Evolutionary conservation across 352 stramenopile genomes (phyloP).

Genomic region (Globisporangium echinulatum): DNA sequence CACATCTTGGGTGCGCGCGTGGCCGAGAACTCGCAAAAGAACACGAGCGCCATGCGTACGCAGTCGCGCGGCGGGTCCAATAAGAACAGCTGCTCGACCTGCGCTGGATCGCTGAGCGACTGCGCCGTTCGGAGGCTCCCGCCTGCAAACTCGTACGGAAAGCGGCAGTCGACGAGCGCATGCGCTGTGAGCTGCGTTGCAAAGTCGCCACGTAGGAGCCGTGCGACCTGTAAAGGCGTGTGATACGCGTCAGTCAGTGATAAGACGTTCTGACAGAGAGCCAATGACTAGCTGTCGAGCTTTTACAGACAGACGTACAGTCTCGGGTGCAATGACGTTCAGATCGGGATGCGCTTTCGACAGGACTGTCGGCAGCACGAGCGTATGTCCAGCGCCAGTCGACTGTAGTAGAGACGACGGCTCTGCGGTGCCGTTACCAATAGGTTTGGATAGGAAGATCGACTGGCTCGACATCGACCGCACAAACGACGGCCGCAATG

Average conservation of each 20-base stretch:
- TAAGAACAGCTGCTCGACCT: constrained; percentile 40
- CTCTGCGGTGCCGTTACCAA: no score
- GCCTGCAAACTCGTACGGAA: constrained; percentile 43
- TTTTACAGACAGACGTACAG: constrained; percentile 13
- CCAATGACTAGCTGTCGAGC: no score
- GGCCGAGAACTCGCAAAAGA: constrained; percentile 69
- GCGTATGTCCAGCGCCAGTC: background rate
- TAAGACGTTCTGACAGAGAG: background rate
- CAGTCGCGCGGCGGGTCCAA: constrained; percentile 14
- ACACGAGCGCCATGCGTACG: constrained; percentile 41
- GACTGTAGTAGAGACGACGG: no score
- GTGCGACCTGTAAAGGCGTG: constrained; percentile 13
- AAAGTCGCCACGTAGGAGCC: constrained; percentile 33
- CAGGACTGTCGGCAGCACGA: constrained; percentile 41
- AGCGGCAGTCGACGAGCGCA: constrained; percentile 51
- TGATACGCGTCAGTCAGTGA: background rate
- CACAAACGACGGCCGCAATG: constrained; percentile 7
- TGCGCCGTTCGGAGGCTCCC: constrained; percentile 31
- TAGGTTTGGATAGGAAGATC: constrained; percentile 9
- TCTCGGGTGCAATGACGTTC: constrained; percentile 49
- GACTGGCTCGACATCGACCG: constrained; percentile 22
- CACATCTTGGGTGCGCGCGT: constrained; percentile 65
- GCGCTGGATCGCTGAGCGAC: constrained; percentile 34
- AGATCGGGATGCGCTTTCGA: constrained; percentile 50
- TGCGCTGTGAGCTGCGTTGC: constrained; percentile 20